Percentiles rank a stretch among this genome's conserved stretches.
phyloP scores from a whole-genome alignment of 1,284 basidiomycete genomes.

The Rhodotorula sp. region DNA sequence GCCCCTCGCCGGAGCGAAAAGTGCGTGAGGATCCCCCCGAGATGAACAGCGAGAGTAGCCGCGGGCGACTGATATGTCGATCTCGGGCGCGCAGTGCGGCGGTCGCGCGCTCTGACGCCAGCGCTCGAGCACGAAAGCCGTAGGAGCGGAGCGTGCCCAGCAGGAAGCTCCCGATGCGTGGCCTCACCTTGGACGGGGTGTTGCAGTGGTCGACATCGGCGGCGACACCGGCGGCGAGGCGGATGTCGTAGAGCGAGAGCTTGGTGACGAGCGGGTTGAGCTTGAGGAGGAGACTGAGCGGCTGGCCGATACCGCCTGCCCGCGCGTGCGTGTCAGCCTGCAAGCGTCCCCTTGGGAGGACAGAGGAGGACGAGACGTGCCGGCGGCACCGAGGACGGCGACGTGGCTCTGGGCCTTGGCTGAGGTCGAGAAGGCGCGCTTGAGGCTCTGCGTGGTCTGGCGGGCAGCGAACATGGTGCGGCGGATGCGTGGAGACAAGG shows the following conservation, averaged over 20 bases:
- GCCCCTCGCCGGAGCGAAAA: too few species aligned
- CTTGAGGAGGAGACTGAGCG: conserved; percentile 84
- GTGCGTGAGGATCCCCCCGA: too few species aligned
- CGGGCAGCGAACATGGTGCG: neutral
- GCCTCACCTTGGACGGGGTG: conserved; percentile 62
- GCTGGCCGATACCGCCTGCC: conserved; percentile 53
- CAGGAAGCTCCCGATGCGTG: too few species aligned
- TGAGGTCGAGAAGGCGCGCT: conserved; percentile 75
- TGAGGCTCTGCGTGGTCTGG: conserved; percentile 3
- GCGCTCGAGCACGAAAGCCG: too few species aligned
- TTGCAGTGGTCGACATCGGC: conserved; percentile 92
- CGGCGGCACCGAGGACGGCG: conserved; percentile 85
- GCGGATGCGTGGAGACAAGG: neutral
- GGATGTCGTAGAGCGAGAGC: conserved; percentile 77
- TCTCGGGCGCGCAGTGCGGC: neutral
- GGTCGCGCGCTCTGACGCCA: too few species aligned
- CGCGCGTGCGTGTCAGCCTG: too few species aligned
- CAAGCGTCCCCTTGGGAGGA: neutral
- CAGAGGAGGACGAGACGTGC: conserved; percentile 47
- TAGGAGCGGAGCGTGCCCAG: too few species aligned
- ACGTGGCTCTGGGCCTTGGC: conserved; percentile 73
- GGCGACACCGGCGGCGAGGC: conserved; percentile 87
- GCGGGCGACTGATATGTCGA: conserved; percentile 1
- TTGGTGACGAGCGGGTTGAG: conserved; percentile 73
- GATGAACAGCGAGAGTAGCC: neutral